Evolutionary conservation across 2,329 filamentous ascomycete species (phyloP), one percentile per base, ranked within the genome.

Genomic region (Fusarium sp.): DNA sequence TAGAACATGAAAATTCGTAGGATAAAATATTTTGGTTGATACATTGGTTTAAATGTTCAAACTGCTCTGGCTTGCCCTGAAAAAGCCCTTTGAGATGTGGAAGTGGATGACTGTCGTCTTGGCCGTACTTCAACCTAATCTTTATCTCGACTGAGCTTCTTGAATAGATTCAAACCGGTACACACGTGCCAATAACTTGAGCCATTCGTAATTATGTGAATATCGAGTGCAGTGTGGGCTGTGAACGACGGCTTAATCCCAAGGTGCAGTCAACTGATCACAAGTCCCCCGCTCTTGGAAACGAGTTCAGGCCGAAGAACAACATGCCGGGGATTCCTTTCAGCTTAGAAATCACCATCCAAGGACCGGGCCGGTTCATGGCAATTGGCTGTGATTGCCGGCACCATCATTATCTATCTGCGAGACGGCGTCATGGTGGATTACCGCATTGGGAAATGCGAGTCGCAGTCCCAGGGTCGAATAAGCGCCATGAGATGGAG

Each of bases 371-470:
- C 49, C 49, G 49, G 49, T 53, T 34, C 49, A 20, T 18, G 4
- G 1, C 14, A n/a, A 20, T 50, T 31, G 46, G 46, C 10, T 50
- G 46, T 2, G 9, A 29, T 29, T 4, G 6, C n/a, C 46, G 46
- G 4, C 25, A 50, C 46, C 14, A 27, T 14, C 8, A 46, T 27
- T 7, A 46, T 27, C 42, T n/a, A 46, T 16, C 42, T 46, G 42
- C 42, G 42, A 46, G 42, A 46, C 42, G 14, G 13, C 23, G 42
- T 46, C 42, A 46, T 25, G 49, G 50, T 23, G 20, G 31, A 25
- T 54, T 58, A 25, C 60, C 42, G 23, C 27, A 33, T 62, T 62
- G 23, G 60, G 60, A 62, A 62, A 46, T 50, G 53, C 51, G 60
- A 58, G 60, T 58, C 60, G 60, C 60, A 44, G 18, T 25, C 16